These are phyloP conservation scores for Lachancea fermentati DNA, from an alignment of 805 yeast species.

Conservation along the genomic window DNA sequence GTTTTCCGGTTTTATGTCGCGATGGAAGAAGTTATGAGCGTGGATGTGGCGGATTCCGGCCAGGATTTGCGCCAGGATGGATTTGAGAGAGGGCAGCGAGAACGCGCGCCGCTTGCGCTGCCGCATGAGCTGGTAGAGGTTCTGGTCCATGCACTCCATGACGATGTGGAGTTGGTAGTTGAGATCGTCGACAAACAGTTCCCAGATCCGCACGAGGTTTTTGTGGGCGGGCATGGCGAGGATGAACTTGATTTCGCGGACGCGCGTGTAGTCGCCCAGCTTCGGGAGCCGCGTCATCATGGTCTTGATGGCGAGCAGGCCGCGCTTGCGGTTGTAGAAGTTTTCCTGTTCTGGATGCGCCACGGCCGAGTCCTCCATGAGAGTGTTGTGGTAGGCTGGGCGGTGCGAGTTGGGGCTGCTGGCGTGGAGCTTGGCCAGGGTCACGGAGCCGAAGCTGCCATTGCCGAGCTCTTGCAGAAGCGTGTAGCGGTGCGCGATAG, in stretches of 20 bases:
- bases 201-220: constrained; percentile 67
- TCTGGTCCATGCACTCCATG: constrained; percentile 86
- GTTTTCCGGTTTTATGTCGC: constrained; percentile 94
- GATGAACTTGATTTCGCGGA: constrained; percentile 65
- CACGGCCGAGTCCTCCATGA: constrained; percentile 38
- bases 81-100: constrained; percentile 52
- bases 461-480: constrained; percentile 53
- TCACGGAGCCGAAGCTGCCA: constrained; percentile 73
- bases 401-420: constrained; percentile 21
- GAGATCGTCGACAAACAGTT: constrained; percentile 65
- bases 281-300: constrained; percentile 53
- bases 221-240: constrained; percentile 64
- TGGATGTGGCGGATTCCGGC: constrained; percentile 84
- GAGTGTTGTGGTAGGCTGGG: constrained; percentile 32
- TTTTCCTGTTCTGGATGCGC: constrained; percentile 27
- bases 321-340: constrained; percentile 30
- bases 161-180: constrained; percentile 65
- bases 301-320: constrained; percentile 73
- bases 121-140: constrained; percentile 70
- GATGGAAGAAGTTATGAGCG: constrained; percentile 51
- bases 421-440: constrained; percentile 45
- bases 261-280: constrained; percentile 50
- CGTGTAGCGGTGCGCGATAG: constrained; percentile 41
- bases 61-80: constrained; percentile 65
- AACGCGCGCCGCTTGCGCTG: constrained; percentile 50